Evolutionary conservation across 169 alveolate genomes (phyloP).

Genomic region (Plasmodium vinckei): DNA sequence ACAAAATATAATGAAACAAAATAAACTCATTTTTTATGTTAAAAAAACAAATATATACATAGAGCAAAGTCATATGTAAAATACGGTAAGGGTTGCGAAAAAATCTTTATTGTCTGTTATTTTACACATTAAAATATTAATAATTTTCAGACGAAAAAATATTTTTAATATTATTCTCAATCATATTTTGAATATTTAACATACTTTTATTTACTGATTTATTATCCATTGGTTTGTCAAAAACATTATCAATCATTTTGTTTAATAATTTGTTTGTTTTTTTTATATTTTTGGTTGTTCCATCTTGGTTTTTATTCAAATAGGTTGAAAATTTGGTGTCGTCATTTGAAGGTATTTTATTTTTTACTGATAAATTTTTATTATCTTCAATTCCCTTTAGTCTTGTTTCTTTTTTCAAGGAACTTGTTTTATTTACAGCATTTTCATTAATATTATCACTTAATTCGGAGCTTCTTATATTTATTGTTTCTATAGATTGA

Average conservation of each 20-base stretch:
- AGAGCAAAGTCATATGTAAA: too few relatives aligned
- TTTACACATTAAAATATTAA: not conserved
- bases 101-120: not conserved
- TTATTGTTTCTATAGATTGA: not conserved
- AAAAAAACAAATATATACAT: too few relatives aligned
- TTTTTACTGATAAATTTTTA: not conserved
- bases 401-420: constrained; percentile 17
- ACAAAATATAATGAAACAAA: too few relatives aligned
- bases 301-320: not conserved
- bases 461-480: not conserved
- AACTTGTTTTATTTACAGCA: not conserved
- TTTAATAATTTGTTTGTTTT: constrained; percentile 31
- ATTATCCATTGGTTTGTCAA: constrained; percentile 43
- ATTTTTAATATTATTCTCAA: constrained; percentile 57
- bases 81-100: too few relatives aligned
- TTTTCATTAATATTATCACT: not conserved
- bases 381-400: constrained; percentile 10
- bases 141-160: constrained; percentile 28
- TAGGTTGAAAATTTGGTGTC: not conserved
- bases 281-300: constrained; percentile 3
- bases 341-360: not conserved
- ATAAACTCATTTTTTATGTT: too few relatives aligned
- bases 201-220: constrained; percentile 33
- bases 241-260: constrained; percentile 29
- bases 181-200: constrained; percentile 41